phyloP scores from a whole-genome alignment of 768 basidiomycete genomes.

The Amanita inopinata region DNA sequence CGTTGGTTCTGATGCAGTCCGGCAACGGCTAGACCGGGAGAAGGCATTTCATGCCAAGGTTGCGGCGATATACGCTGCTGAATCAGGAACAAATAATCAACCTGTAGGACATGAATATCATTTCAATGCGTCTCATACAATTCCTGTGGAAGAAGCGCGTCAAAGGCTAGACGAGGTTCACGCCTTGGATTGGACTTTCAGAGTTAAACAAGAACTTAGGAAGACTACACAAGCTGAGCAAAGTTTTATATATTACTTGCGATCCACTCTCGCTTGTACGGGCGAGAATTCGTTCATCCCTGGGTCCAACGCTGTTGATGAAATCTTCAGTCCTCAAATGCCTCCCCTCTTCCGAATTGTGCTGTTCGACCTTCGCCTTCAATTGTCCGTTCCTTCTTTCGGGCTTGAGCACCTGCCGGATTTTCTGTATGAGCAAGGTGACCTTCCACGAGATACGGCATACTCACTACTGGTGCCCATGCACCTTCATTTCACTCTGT shows the following conservation, averaged over 20 bases:
- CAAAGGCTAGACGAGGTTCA: constrained; percentile 59
- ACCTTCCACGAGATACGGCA: constrained; percentile 56
- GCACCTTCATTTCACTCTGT: constrained; percentile 61
- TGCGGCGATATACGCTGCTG: constrained; percentile 44
- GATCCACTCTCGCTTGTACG: constrained; percentile 22
- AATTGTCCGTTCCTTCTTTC: constrained; percentile 53
- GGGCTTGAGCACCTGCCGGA: constrained; percentile 40
- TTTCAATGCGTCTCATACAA: constrained; percentile 54
- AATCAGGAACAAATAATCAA: constrained; percentile 21
- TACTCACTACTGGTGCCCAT: constrained; percentile 81
- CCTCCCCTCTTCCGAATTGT: constrained; percentile 68
- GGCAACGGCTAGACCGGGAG: constrained; percentile 61
- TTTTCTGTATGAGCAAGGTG: constrained; percentile 63
- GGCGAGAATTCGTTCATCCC: constrained; percentile 16
- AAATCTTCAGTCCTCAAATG: constrained; percentile 19
- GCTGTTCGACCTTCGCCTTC: constrained; percentile 49
- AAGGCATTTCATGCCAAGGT: constrained; percentile 76
- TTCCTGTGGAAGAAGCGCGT: constrained; percentile 65
- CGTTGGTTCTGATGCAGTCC: constrained; percentile 63
- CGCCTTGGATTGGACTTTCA: constrained; percentile 61
- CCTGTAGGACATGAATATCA: constrained; percentile 39
- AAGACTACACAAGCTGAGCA: constrained; percentile 43
- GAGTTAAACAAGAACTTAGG: constrained; percentile 37
- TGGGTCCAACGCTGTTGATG: constrained; percentile 35
- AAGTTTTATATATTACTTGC: constrained; percentile 32